Evolutionary conservation across 177 flowering plant species (phyloP), one percentile per base, ranked within the genome.

Genomic region (Vitis hybrid): DNA sequence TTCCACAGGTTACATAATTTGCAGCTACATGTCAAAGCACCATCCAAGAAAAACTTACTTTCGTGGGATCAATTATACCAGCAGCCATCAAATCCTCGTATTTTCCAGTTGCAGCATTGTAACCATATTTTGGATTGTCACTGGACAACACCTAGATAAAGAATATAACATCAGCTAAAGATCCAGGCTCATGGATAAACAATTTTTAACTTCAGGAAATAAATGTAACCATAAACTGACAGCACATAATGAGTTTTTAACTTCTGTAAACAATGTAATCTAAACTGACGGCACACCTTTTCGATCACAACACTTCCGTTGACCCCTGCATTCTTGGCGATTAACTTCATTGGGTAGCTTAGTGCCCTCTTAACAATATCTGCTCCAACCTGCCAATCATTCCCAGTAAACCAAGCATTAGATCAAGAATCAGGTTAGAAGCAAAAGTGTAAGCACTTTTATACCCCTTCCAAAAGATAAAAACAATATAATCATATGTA

Each of bases 291-390:
- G 45, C 17, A 50, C 77, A 92, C 98, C 96, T 94, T 94, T 81
- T 93, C 99, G 78, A 88, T 87, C 63, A 93, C 99, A 5, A 94
- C 99, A 77, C 98, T 94, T 68, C 99, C 99, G 78, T 91, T 94
- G 11, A 88, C 98, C 76, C 99, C 99, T 14, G 99, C 98, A 82
- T 94, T 94, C 81, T 93, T 95, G 67, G 99, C 98, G 68, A 95
- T 95, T 68, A 95, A 70, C 76, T 95, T 93, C 80, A 93, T 66
- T 5, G 98, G 98, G 70, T 93, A 93, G 66, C 97, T 83, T 75
- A 95, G 72, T 2, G 98, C 98, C 81, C 97, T 85, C 70, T 75
- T 93, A 2, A 91, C 96, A 72, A 95, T 93, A 26, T 93, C 98
- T 23, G 99, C 99, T 14, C 98, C 99, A 56, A 95, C 94, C 99